phyloP scores from a whole-genome alignment of 2,329 filamentous ascomycete genomes.

The Colletotrichum sp. region DNA sequence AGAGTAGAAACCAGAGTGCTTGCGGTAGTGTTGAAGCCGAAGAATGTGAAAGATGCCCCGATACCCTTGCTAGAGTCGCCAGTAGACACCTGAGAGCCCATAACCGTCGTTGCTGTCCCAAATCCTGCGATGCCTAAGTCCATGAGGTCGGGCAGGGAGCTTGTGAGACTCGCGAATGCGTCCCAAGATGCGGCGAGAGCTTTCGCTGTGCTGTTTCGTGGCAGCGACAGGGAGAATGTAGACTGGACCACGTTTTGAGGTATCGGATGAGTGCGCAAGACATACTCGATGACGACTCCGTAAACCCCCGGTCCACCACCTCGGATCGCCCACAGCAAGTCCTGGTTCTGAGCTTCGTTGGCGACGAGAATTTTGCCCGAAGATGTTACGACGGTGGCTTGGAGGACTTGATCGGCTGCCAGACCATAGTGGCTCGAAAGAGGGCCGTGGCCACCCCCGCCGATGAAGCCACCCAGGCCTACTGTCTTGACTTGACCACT shows the following conservation, averaged over 20 bases:
- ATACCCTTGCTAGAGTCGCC: background rate
- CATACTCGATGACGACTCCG: conserved; percentile 21
- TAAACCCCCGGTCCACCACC: conserved; percentile 20
- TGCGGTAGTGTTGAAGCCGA: background rate
- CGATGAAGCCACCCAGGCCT: conserved; percentile 45
- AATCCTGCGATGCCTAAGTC: background rate
- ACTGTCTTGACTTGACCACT: conserved; percentile 62
- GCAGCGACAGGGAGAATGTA: background rate
- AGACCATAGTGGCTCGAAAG: conserved; percentile 29
- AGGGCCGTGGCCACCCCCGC: conserved; percentile 33
- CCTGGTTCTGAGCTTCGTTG: conserved; percentile 16
- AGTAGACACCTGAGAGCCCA: background rate
- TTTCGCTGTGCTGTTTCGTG: background rate
- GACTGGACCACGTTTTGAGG: conserved; percentile 9
- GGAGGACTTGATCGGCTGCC: conserved; percentile 29
- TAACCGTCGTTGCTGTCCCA: background rate
- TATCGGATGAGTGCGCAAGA: conserved; percentile 12
- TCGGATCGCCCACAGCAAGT: conserved; percentile 22
- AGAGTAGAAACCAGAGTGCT: background rate
- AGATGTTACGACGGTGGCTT: conserved; percentile 29
- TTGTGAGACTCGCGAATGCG: background rate
- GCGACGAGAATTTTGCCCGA: conserved; percentile 22
- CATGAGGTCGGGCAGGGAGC: background rate
- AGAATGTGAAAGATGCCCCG: background rate
- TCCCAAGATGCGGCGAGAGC: background rate